phyloP scores from a whole-genome alignment of 495 filamentous ascomycete genomes.

The Aspergillus ellipticus region DNA sequence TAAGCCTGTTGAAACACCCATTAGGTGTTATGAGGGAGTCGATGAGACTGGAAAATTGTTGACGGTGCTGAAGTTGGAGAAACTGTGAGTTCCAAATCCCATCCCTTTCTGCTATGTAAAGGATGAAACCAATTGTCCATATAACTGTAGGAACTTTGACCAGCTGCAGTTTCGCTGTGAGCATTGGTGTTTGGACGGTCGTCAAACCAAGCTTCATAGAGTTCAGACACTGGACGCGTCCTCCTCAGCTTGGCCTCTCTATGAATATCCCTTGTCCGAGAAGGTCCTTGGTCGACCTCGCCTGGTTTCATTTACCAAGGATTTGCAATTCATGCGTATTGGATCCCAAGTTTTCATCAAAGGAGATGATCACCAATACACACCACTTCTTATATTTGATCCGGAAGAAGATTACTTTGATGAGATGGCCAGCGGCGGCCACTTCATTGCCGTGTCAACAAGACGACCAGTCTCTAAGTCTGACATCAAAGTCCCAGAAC shows the following conservation, averaged over 20 bases:
- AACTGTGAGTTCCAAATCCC: not conserved
- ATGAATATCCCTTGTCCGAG: not conserved
- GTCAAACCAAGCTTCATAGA: not conserved
- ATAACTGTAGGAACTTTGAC: not conserved
- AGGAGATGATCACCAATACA: not conserved
- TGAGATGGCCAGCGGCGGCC: not conserved
- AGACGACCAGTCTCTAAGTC: not conserved
- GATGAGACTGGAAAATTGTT: not conserved
- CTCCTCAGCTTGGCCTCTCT: not conserved
- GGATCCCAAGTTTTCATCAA: not conserved
- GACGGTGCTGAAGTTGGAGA: not conserved
- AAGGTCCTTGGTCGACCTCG: not conserved
- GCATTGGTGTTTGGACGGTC: not conserved
- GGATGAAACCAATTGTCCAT: not conserved
- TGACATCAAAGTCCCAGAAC: not conserved
- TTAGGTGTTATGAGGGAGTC: not conserved
- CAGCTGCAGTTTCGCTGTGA: not conserved
- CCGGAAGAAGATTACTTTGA: not conserved
- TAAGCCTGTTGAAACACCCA: not conserved
- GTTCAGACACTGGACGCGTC: not conserved
- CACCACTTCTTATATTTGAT: not conserved
- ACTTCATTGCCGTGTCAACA: not conserved
- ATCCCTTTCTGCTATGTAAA: too few species aligned
- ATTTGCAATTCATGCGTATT: not conserved
- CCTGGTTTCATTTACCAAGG: not conserved